Percentiles rank a stretch among this genome's conserved stretches.
Evolutionary conservation across 495 filamentous ascomycete species (phyloP).

Genomic region (Aspergillus ostianus): DNA sequence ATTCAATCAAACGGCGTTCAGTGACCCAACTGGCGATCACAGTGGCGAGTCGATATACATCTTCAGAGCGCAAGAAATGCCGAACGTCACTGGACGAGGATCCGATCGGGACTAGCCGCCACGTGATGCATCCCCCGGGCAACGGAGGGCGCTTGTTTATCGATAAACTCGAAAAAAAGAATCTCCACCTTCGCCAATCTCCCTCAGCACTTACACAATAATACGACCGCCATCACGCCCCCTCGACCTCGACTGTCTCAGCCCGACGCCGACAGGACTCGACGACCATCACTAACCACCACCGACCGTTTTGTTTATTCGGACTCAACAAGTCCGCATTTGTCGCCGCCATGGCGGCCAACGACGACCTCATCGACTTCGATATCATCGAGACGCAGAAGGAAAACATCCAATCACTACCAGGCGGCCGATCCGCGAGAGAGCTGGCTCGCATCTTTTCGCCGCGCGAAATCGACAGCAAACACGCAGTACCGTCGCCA

Average conservation of each 20-base stretch:
- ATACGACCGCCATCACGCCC: slow-evolving; percentile 13
- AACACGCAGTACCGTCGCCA: slow-evolving; percentile 54
- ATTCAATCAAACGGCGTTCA: too few species aligned
- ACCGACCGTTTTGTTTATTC: not conserved
- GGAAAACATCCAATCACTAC: slow-evolving; percentile 93
- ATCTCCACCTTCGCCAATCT: slow-evolving; percentile 10
- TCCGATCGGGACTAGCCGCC: slow-evolving; percentile 6
- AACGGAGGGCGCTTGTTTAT: slow-evolving; percentile 44
- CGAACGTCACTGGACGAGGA: not conserved
- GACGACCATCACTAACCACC: not conserved
- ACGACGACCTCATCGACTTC: slow-evolving; percentile 76
- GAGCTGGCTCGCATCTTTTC: slow-evolving; percentile 85
- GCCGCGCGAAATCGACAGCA: slow-evolving; percentile 47
- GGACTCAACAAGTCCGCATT: not conserved
- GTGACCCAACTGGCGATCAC: too few species aligned
- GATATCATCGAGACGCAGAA: slow-evolving; percentile 95
- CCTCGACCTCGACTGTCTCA: not conserved
- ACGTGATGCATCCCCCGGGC: slow-evolving; percentile 36
- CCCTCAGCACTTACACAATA: slow-evolving; percentile 10
- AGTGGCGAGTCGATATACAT: too few species aligned
- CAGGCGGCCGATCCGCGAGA: slow-evolving; percentile 85
- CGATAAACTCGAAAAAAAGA: slow-evolving; percentile 35
- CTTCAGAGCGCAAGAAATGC: not conserved
- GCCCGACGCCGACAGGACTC: not conserved
- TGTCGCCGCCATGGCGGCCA: slow-evolving; percentile 45